Conservation (phyloP, 164 flowering plant genomes). For the Malania oleifera region DNA sequence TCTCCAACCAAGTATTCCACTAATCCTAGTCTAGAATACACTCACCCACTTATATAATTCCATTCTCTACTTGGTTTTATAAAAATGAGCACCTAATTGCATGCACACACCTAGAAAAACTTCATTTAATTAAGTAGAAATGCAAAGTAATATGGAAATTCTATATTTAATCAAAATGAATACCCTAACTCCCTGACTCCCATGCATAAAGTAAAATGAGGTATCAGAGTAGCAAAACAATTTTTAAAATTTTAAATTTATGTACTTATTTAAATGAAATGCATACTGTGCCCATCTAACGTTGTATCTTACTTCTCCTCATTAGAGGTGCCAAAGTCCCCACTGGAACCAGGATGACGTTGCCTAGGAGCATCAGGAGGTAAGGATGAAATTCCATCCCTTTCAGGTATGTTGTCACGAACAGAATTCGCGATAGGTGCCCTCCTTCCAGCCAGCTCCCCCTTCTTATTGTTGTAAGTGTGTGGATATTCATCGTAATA, state of each 20-base stretch:
- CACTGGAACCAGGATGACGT: conserved; percentile 32
- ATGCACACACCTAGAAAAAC: no score
- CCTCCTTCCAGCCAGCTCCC: conserved; percentile 38
- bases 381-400: conserved; percentile 35
- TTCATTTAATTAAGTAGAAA: no score
- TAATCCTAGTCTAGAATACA: no score
- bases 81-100: no score
- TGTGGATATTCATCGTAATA: conserved; percentile 30
- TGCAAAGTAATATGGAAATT: no score
- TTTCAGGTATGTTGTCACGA: conserved; percentile 26
- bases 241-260: neutral
- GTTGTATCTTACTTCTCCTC: conserved; percentile 47
- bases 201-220: no score
- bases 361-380: conserved; percentile 32
- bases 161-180: no score
- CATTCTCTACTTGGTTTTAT: no score
- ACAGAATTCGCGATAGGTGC: conserved; percentile 23
- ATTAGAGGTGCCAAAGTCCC: conserved; percentile 19
- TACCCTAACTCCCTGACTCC: no score
- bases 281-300: neutral
- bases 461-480: conserved; percentile 31
- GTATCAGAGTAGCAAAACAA: neutral
- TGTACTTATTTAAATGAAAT: neutral
- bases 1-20: no score
- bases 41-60: no score